Evolutionary conservation across 106 monocot genomes (phyloP), one percentile per base, ranked within the genome.

Genomic region (Platanthera zijinensis): DNA sequence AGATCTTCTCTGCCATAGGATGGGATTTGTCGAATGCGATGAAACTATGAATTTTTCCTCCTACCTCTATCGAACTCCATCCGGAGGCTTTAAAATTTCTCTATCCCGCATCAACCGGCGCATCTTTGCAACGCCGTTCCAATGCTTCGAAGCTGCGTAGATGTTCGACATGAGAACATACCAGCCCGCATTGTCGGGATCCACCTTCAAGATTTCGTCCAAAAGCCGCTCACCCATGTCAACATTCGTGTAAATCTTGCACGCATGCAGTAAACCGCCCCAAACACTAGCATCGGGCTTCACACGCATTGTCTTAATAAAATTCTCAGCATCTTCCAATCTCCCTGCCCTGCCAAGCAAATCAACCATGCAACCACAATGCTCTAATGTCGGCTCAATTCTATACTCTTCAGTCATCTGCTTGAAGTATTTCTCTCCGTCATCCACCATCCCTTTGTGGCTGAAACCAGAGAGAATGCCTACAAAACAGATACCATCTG

Each of bases 301-400:
- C 10, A 84, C 28, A 4, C 9, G 1, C 81, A 84, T 84, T 6
- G 51, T 78, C 71, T 51, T 80, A 57, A 87, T 67, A 28, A 87
- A 75, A 46, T 72, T 72, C 59, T 87, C 78, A 4, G 81, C 84
- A 11, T 83, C 87, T 11, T 71, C 47, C 5, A 86, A 63, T 78
- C 69, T 80, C 10, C 86, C 86, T 52, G 86, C 77, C 48, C 86
- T 80, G 61, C 83, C 83, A 78, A 86, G 86, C 86, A 86, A 78
- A 73, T 86, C 86, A 59, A 86, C 80, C 80, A 86, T 80, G 70
- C 86, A 83, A 72, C 78, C 75, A 30, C 78, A 80, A 45, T 86
- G 86, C 64, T 86, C 83, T 32, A 80, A 52, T 25, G 69, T 64
- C 61, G 83, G 83, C 48, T 80, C 68, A 15, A 86, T 86, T 19